Base-by-base conservation (phyloP, 1,139 yeast species). In the Yamadazyma diddensiae region DNA sequence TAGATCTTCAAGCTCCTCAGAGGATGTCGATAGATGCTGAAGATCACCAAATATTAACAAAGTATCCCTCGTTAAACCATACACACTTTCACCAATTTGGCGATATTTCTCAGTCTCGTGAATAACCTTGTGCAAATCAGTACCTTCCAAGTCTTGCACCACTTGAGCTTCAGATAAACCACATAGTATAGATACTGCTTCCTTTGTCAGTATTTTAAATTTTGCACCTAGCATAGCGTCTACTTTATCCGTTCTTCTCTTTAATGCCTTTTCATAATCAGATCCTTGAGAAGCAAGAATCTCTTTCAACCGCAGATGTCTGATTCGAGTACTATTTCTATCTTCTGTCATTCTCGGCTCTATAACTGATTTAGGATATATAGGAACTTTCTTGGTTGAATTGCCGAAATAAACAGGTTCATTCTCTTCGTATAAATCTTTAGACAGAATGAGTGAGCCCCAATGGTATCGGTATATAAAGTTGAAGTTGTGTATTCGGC, bases 21-120 rank as follows among this genome's bases (percentile, higher is more conserved):
- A 42, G 1, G 61, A 48, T 5, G 56, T 41, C 0, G 69, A 53
- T 10, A 65, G 49, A 37, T 54, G 54, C 21, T 50, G 47, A 8
- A 50, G 37, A 29, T 52, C 57, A 3, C 53, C 43, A 39, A 64
- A 65, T 3, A 61, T 16, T 15, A 45, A 28, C 28, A 38, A 23
- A 1, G 35, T 28, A 19, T 43, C 39, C 25, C 33, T 45, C 14
- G 47, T 43, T 11, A 32, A 16, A 2, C 36, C 28, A 17, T 33
- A 45, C 1, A 33, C 34, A 5, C 26, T 21, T 31, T 38, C 8
- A 26, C 57, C 44, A 22, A 39, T 8, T 6, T 31, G 21, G 36
- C 45, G 32, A 37, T 42, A 28, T 25, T 42, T 46, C 9, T 24
- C 33, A 4, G 53, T 34, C 15, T 47, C 47, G 21, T 42, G 37